Conservation (phyloP, 148 eudicot genomes). For the Talinum fruticosum region DNA sequence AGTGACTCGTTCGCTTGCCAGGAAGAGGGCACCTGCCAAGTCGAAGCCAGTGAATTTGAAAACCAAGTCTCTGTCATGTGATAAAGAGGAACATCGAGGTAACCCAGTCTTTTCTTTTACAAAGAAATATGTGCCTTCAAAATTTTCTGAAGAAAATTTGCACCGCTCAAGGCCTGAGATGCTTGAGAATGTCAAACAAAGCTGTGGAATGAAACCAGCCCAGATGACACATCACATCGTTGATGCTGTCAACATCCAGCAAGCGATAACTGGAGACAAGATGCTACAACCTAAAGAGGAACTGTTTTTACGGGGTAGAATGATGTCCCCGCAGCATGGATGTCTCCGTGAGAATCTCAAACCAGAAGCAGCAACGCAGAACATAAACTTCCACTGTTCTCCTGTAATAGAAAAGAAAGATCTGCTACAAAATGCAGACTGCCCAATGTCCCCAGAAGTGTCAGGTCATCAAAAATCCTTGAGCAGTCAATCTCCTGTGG, state of each 20-base stretch:
- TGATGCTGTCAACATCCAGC: conserved; percentile 29
- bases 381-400: conserved; percentile 22
- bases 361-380: conserved; percentile 21
- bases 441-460: conserved; percentile 25
- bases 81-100: conserved; percentile 29
- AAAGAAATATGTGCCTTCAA: conserved; percentile 34
- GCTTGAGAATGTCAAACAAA: conserved; percentile 36
- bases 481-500: conserved; percentile 30
- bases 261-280: conserved; percentile 25
- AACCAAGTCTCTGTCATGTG: conserved; percentile 25
- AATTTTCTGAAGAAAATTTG: conserved; percentile 28
- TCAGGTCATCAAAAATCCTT: conserved; percentile 29
- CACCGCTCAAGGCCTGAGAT: conserved; percentile 25
- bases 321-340: conserved; percentile 17
- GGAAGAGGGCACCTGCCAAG: conserved; percentile 42
- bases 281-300: conserved; percentile 27
- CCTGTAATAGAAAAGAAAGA: conserved; percentile 28
- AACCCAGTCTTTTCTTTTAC: conserved; percentile 38
- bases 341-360: conserved; percentile 26
- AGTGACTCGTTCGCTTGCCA: conserved; percentile 51
- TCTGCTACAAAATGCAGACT: conserved; percentile 27
- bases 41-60: conserved; percentile 23
- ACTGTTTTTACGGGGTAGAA: conserved; percentile 24
- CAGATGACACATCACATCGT: conserved; percentile 18
- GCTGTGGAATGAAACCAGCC: conserved; percentile 31